These are phyloP conservation scores for Sarcodon sp. DNA, from an alignment of 768 basidiomycete species.

Conservation along the genomic window DNA sequence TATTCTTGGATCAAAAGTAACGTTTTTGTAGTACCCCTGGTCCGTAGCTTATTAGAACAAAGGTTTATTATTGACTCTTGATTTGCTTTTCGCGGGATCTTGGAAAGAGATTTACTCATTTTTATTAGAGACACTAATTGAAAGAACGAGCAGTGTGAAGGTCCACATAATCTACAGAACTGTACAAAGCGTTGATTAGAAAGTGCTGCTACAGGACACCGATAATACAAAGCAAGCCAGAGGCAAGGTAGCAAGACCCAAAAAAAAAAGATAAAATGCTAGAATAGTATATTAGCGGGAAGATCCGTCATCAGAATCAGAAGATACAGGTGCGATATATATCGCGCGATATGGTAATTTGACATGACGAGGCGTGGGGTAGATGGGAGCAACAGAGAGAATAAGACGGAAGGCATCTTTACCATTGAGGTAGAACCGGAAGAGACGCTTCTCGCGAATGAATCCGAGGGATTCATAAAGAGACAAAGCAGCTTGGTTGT, in stretches of 20 bases:
- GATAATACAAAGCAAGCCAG: too few species aligned
- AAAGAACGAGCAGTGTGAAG: too few species aligned
- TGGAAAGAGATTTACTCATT: too few species aligned
- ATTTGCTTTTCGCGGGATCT: too few species aligned
- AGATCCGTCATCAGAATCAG: slow-evolving; percentile 1
- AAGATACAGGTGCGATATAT: not conserved
- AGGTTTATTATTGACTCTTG: too few species aligned
- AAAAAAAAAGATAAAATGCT: not conserved
- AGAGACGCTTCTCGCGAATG: slow-evolving; percentile 88
- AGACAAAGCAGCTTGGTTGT: slow-evolving; percentile 79
- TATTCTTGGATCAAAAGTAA: too few species aligned
- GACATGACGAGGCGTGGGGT: not conserved
- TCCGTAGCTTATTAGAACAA: too few species aligned
- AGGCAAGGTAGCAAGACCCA: not conserved
- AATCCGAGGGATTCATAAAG: slow-evolving; percentile 91
- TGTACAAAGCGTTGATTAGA: too few species aligned
- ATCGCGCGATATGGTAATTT: not conserved
- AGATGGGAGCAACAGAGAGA: slow-evolving; percentile 33
- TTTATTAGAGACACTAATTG: too few species aligned
- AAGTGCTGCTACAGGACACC: too few species aligned
- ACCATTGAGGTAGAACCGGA: slow-evolving; percentile 93
- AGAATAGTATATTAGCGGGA: not conserved
- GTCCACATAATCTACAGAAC: too few species aligned
- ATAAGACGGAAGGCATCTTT: slow-evolving; percentile 90
- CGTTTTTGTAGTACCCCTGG: too few species aligned